Evolutionary conservation across 2,329 filamentous ascomycete genomes (phyloP).

Genomic region (Diaporthe eres): DNA sequence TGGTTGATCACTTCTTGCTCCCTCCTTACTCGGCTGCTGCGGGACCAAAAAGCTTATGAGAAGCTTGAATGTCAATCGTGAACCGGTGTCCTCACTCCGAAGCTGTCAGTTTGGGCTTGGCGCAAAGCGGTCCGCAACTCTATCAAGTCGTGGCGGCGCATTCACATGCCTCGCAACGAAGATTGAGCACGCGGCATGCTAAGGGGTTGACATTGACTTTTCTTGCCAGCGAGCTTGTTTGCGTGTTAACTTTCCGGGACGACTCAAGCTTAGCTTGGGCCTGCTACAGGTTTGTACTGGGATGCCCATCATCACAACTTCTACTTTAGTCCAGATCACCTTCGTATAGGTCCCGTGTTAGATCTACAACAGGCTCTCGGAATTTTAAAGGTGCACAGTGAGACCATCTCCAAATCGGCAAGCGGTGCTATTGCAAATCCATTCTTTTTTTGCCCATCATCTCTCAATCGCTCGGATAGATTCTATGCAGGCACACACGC

Average conservation of each 20-base stretch:
- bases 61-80: background rate
- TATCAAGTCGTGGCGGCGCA: background rate
- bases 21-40: background rate
- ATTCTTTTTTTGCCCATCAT: background rate
- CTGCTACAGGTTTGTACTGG: background rate
- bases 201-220: background rate
- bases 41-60: conserved; percentile 10
- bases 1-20: background rate
- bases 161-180: background rate
- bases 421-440: fast-evolving
- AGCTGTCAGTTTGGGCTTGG: conserved; percentile 9
- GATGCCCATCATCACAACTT: background rate
- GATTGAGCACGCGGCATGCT: too few relatives aligned
- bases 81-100: background rate
- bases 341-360: background rate
- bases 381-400: background rate
- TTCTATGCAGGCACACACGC: background rate
- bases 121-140: conserved; percentile 13
- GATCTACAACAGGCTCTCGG: background rate
- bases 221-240: background rate
- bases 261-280: background rate
- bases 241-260: background rate
- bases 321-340: background rate
- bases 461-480: too few relatives aligned
- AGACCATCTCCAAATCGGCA: background rate